Conservation (phyloP, 2,329 filamentous ascomycete species). For the Teratosphaeriaceae sp. region DNA sequence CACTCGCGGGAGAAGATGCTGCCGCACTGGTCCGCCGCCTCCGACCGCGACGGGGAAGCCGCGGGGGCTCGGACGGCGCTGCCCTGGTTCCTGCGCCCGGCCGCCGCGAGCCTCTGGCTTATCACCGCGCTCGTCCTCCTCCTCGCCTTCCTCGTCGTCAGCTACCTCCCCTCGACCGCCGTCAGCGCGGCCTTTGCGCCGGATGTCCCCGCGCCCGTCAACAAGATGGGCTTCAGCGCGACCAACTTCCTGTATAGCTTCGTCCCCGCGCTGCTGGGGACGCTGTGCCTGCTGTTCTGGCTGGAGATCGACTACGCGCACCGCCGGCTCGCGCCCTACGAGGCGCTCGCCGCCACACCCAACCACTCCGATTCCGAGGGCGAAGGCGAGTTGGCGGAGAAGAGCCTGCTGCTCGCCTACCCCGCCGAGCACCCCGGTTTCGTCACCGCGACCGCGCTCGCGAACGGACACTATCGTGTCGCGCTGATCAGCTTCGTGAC, state of each 20-base stretch:
- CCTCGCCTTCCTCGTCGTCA: slow-evolving; percentile 66
- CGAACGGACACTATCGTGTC: slow-evolving; percentile 59
- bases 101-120: slow-evolving; percentile 59
- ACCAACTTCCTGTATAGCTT: slow-evolving; percentile 86
- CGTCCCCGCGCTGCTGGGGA: slow-evolving; percentile 61
- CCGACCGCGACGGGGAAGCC: slow-evolving; percentile 6
- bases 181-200: slow-evolving; percentile 68
- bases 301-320: slow-evolving; percentile 60
- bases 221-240: slow-evolving; percentile 61
- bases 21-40: slow-evolving; percentile 9
- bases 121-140: slow-evolving; percentile 56
- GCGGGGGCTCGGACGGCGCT: slow-evolving; percentile 28
- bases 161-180: slow-evolving; percentile 61
- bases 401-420: slow-evolving; percentile 65
- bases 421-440: slow-evolving; percentile 58
- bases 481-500: slow-evolving; percentile 56
- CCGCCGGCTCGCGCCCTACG: slow-evolving; percentile 64
- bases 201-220: slow-evolving; percentile 46
- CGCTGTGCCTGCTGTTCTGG: slow-evolving; percentile 60
- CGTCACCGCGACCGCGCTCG: slow-evolving; percentile 50
- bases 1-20: slow-evolving; percentile 34
- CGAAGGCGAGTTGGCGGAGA: slow-evolving; percentile 54
- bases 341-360: slow-evolving; percentile 41
- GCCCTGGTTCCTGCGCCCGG: slow-evolving; percentile 68
- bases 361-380: slow-evolving; percentile 11